These are phyloP conservation scores for Saprolegnia parasitica DNA, from an alignment of 352 stramenopile genomes.

Conservation along the genomic window DNA sequence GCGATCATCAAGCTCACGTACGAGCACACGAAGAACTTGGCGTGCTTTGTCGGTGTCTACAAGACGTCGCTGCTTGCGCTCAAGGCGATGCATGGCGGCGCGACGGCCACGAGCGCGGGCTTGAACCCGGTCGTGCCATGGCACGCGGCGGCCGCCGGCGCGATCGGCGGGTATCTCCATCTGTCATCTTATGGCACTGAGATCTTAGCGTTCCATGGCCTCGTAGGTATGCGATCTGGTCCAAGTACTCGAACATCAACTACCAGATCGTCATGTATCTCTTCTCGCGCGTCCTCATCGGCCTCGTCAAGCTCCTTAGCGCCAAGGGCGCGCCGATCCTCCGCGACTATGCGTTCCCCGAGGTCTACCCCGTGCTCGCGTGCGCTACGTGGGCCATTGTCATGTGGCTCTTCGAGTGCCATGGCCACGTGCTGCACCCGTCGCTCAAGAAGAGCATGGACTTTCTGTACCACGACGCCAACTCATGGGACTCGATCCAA, in stretches of 20 bases:
- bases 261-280: slow-evolving; percentile 90
- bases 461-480: slow-evolving; percentile 85
- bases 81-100: slow-evolving; percentile 39
- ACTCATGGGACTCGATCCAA: slow-evolving; percentile 54
- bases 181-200: not conserved
- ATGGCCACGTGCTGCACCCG: slow-evolving; percentile 63
- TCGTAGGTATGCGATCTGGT: slow-evolving; percentile 67
- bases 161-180: slow-evolving; percentile 42
- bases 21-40: slow-evolving; percentile 85
- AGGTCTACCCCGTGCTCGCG: slow-evolving; percentile 73
- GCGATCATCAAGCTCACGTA: slow-evolving; percentile 72
- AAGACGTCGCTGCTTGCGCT: slow-evolving; percentile 61
- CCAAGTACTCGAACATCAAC: slow-evolving; percentile 81
- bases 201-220: not conserved
- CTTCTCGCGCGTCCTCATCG: slow-evolving; percentile 69
- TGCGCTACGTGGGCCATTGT: slow-evolving; percentile 72
- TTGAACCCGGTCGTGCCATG: slow-evolving; percentile 67
- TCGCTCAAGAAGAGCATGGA: slow-evolving; percentile 86
- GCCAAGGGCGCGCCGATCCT: slow-evolving; percentile 63
- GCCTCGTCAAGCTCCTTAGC: slow-evolving; percentile 54
- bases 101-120: slow-evolving; percentile 35
- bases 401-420: slow-evolving; percentile 88
- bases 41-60: slow-evolving; percentile 84
- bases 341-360: slow-evolving; percentile 53
- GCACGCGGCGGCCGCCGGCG: slow-evolving; percentile 74